phyloP scores from a whole-genome alignment of 306 rosid species.

The Trichosanthes cucumerina region DNA sequence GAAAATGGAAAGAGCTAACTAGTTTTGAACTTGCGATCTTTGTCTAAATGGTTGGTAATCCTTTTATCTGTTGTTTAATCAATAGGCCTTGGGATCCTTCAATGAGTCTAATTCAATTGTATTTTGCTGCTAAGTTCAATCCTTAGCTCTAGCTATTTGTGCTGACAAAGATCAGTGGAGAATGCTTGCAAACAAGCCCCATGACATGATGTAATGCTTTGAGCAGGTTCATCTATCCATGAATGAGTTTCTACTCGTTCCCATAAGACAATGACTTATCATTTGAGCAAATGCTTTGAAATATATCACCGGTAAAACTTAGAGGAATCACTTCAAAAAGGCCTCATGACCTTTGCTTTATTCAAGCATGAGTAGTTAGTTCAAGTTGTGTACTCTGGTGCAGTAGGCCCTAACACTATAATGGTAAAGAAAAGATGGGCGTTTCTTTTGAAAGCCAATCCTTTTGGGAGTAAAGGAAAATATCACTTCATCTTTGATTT shows the following conservation, averaged over 20 bases:
- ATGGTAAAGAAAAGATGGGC: neutral
- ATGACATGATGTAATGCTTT: neutral
- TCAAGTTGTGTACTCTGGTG: neutral
- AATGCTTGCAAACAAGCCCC: neutral
- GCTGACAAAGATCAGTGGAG: neutral
- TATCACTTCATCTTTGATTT: conserved; percentile 8
- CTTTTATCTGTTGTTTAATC: neutral
- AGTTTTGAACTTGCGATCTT: neutral
- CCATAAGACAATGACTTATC: neutral
- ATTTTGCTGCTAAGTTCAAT: neutral
- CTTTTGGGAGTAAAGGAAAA: conserved; percentile 1
- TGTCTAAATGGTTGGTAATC: neutral
- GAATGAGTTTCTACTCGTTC: neutral
- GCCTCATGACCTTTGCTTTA: neutral
- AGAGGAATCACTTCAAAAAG: neutral
- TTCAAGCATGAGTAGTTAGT: neutral
- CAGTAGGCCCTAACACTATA: neutral
- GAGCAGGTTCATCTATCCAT: neutral
- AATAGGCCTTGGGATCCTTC: neutral
- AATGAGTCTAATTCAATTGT: neutral
- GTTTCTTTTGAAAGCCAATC: neutral
- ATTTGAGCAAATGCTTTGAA: neutral
- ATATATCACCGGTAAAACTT: neutral
- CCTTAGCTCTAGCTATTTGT: neutral
- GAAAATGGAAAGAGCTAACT: neutral